These are phyloP conservation scores for Plantago ovata DNA, from an alignment of 257 asterid species.

Conservation along the genomic window DNA sequence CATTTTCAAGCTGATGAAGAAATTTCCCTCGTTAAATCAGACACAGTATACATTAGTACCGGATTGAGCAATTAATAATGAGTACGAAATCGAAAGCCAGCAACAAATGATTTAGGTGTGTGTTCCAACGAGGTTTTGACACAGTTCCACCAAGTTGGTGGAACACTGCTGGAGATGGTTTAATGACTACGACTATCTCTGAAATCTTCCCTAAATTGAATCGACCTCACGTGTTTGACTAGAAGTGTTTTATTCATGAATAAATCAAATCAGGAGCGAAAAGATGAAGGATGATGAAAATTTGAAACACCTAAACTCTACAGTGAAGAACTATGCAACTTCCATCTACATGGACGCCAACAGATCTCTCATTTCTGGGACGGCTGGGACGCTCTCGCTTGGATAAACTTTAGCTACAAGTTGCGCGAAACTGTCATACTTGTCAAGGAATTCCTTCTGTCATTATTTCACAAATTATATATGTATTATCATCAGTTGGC, in stretches of 20 bases:
- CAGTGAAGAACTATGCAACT: slow-evolving; percentile 7
- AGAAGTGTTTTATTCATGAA: slow-evolving; percentile 15
- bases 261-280: slow-evolving; percentile 17
- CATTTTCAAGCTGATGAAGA: no score
- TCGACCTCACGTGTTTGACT: slow-evolving; percentile 9
- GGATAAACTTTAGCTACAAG: slow-evolving; percentile 82
- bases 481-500: no score
- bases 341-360: slow-evolving; percentile 69
- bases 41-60: no score
- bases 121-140: no score
- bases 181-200: slow-evolving; percentile 12
- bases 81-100: no score
- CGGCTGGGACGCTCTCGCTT: slow-evolving; percentile 70
- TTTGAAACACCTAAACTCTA: background rate
- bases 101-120: no score
- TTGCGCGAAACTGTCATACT: slow-evolving; percentile 78
- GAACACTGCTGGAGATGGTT: no score
- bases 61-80: no score
- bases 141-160: background rate
- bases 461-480: slow-evolving; percentile 10
- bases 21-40: no score
- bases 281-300: background rate
- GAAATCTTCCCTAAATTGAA: no score
- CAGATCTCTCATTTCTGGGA: slow-evolving; percentile 68
- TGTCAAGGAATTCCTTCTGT: slow-evolving; percentile 93